Percentiles rank a stretch among this genome's conserved stretches.
phyloP scores from a whole-genome alignment of 345 rosid species.

The Gossypium herbaceum region DNA sequence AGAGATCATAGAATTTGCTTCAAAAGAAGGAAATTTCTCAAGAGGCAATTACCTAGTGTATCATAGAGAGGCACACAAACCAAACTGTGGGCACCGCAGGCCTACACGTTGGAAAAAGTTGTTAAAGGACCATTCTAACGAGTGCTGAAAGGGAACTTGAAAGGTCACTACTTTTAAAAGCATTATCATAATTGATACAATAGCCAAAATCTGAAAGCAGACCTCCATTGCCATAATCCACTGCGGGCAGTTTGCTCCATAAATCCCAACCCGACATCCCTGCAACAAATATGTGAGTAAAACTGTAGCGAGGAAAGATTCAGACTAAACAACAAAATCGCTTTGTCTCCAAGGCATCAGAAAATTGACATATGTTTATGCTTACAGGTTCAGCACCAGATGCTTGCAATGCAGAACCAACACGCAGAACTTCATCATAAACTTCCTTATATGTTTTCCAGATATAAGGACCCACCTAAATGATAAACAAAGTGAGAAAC shows the following conservation, averaged over 20 bases:
- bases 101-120: constrained; percentile 35
- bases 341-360: constrained; percentile 1
- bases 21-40: neutral
- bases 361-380: neutral
- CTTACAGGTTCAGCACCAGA: constrained; percentile 86
- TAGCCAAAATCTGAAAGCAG: constrained; percentile 11
- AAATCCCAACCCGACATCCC: constrained; percentile 85
- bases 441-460: constrained; percentile 91
- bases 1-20: constrained; percentile 7
- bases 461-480: constrained; percentile 72
- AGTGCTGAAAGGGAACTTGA: neutral
- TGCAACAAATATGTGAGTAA: constrained; percentile 19
- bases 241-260: constrained; percentile 91
- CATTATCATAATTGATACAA: too few species aligned
- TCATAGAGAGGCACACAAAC: constrained; percentile 94
- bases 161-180: neutral
- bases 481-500: neutral
- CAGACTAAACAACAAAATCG: neutral
- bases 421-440: constrained; percentile 64
- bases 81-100: constrained; percentile 75
- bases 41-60: constrained; percentile 64
- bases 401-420: constrained; percentile 81
- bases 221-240: constrained; percentile 99
- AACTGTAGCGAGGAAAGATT: neutral
- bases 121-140: neutral